Conservation (phyloP, 2,329 filamentous ascomycete genomes). For the Pseudogymnoascus sp. region DNA sequence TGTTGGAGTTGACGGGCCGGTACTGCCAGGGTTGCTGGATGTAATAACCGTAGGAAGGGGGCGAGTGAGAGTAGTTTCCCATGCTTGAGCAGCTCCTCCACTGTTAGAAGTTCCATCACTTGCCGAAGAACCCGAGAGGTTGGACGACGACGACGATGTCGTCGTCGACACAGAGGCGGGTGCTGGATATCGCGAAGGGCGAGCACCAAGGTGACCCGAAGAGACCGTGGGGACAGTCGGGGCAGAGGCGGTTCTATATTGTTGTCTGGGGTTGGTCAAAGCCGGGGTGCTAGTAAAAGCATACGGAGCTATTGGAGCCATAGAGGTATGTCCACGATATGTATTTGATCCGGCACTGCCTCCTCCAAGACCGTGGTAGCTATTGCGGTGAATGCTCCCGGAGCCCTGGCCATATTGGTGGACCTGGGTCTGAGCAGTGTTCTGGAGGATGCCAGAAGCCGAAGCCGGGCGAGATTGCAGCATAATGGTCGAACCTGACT, state of each 20-base stretch:
- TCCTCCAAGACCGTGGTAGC: slow-evolving; percentile 44
- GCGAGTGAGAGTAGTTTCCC: slow-evolving; percentile 15
- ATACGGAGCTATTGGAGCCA: slow-evolving; percentile 63
- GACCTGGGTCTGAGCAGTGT: slow-evolving; percentile 25
- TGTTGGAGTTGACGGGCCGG: slow-evolving; percentile 38
- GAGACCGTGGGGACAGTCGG: slow-evolving; percentile 38
- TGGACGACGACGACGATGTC: slow-evolving; percentile 28
- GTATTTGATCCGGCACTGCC: slow-evolving; percentile 37
- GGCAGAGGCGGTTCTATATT: slow-evolving; percentile 47
- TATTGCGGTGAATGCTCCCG: slow-evolving; percentile 41
- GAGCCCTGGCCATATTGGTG: slow-evolving; percentile 39
- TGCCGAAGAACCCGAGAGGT: slow-evolving; percentile 22
- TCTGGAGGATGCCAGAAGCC: slow-evolving; percentile 44
- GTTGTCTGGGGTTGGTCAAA: slow-evolving; percentile 49
- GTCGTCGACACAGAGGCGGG: slow-evolving; percentile 44
- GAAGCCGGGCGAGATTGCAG: slow-evolving; percentile 66
- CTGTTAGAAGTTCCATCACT: not conserved
- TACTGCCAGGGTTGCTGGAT: slow-evolving; percentile 42
- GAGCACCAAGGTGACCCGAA: slow-evolving; percentile 27
- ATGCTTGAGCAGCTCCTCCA: slow-evolving; percentile 14
- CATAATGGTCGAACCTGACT: slow-evolving; percentile 65
- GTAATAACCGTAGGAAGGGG: slow-evolving; percentile 35
- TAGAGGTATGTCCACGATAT: slow-evolving; percentile 44
- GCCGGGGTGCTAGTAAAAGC: slow-evolving; percentile 66
- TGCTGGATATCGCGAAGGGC: slow-evolving; percentile 37